Percentiles rank a stretch among this genome's conserved stretches.
phyloP scores from a whole-genome alignment of 306 rosid genomes.

The Ormosia semicastrata region DNA sequence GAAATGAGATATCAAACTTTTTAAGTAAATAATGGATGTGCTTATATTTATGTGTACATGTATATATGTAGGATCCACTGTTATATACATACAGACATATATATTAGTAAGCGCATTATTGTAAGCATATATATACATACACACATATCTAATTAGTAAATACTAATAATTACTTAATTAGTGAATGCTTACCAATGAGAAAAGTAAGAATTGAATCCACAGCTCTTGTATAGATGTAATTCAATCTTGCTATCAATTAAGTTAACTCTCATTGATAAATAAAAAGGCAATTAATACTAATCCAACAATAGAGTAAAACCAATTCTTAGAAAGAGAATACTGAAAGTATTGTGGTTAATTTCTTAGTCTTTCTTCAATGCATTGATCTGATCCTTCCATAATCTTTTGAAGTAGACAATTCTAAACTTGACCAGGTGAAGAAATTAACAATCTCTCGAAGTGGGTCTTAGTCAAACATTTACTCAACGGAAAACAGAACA shows the following conservation, averaged over 20 bases:
- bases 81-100: no score
- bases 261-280: not conserved
- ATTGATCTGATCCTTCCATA: not conserved
- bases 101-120: no score
- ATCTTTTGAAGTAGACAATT: not conserved
- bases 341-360: not conserved
- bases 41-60: no score
- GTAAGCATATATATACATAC: no score
- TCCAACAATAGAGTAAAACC: not conserved
- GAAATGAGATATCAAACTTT: no score
- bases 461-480: not conserved
- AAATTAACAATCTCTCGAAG: not conserved
- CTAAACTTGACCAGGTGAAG: not conserved
- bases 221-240: not conserved
- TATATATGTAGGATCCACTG: no score
- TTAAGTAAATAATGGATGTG: no score
- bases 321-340: not conserved
- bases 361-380: not conserved
- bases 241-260: not conserved
- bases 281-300: not conserved
- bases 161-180: not conserved
- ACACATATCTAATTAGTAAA: no score
- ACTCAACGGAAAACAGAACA: not conserved
- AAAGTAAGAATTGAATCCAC: not conserved
- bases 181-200: not conserved